Percentiles rank a stretch among this genome's conserved stretches.
phyloP scores from a whole-genome alignment of 2,329 filamentous ascomycete genomes.

The Aspergillus felis region DNA sequence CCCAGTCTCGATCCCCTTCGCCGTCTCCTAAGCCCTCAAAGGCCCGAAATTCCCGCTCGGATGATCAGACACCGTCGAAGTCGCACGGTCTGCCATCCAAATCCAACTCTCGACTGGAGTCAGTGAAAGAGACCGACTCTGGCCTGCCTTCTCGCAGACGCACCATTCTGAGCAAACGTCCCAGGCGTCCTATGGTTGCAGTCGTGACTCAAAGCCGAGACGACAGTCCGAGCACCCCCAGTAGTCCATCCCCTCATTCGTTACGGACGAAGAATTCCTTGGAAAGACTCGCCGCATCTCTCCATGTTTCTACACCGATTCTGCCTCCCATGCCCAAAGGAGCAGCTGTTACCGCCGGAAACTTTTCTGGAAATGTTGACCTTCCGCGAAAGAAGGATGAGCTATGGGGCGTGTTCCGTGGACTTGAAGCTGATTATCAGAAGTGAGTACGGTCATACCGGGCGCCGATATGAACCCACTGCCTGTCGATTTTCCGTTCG shows the following conservation, averaged over 20 bases:
- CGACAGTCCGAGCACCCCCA: conserved; percentile 33
- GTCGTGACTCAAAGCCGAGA: conserved; percentile 34
- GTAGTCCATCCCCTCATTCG: conserved; percentile 38
- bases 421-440: conserved; percentile 64
- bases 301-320: conserved; percentile 44
- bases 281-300: conserved; percentile 42
- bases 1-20: conserved; percentile 46
- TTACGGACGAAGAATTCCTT: conserved; percentile 42
- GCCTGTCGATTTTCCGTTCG: background rate
- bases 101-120: conserved; percentile 16
- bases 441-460: conserved; percentile 46
- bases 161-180: conserved; percentile 34
- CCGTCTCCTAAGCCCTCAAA: conserved; percentile 34
- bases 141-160: conserved; percentile 24
- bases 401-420: conserved; percentile 64
- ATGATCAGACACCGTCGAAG: conserved; percentile 26
- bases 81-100: conserved; percentile 15
- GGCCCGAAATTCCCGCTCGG: conserved; percentile 19
- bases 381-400: conserved; percentile 62
- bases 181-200: conserved; percentile 39
- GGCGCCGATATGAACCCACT: background rate
- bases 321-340: conserved; percentile 47
- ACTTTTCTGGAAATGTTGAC: conserved; percentile 28
- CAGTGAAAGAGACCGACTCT: conserved; percentile 11
- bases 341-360: conserved; percentile 38